Base-by-base conservation (phyloP, 176 grass and related monocot species). In the Triticum timopheevii region DNA sequence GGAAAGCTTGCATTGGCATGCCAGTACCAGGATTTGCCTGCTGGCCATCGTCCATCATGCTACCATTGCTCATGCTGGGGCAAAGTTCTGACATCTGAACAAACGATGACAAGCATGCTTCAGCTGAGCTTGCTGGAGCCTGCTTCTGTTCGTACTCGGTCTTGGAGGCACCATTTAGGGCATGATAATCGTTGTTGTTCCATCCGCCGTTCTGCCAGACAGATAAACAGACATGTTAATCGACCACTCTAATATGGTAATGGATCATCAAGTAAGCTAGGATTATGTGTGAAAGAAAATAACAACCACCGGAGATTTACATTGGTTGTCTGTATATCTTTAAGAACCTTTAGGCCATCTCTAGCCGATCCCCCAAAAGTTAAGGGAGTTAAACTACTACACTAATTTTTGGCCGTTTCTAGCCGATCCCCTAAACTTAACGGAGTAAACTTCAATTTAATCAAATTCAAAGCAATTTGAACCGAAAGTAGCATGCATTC, bases 21-120 rank as follows among this genome's bases (percentile, higher is more conserved):
- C 56, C 72, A 83, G 19, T 30, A 20, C 28, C 42, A 83, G 81
- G 78, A 45, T 79, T 85, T 54, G 9, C 23, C 56, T 86, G 77
- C 28, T 58, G 77, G 73, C 13, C 61, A 50, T 83, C 82, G 13
- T 88, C 86, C 73, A 66, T 85, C 31, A 34, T 64, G 54, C 54
- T 78, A 65, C 52, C 70, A 76, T 89, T 80, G 72, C 74, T 85
- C 79, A 87, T 78, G 86, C 69, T 86, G 27, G 93, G 85, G 50
- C 88, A 92, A 65, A 90, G 89, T 59, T 99, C 90, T 3, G 85
- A 68, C 44, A 96, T 88, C 10, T 88, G 90, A 90, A 93, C 94
- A 74, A 96, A 87, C 42, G 89, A 93, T 64, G 90, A 91, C 23
- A 89, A 54, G 45, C 87, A 90, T 17, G 78, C 83, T 71, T 90